Evolutionary conservation across 495 filamentous ascomycete genomes (phyloP).

Genomic region (Podospora tetraspora): DNA sequence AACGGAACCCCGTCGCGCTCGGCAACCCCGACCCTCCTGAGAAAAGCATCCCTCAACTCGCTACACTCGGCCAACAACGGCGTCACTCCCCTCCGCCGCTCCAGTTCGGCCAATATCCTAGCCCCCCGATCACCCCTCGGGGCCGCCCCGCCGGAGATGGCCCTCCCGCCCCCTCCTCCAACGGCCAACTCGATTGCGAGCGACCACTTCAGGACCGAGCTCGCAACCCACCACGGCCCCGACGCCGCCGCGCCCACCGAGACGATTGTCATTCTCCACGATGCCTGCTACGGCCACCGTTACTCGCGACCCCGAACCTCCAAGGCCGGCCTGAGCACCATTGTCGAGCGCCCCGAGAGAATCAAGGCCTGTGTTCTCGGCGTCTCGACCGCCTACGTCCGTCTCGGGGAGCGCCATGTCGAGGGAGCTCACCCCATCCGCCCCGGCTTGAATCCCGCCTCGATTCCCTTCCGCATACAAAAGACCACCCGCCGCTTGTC

Average conservation of each 20-base stretch:
- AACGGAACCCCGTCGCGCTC: conserved; percentile 40
- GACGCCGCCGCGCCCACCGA: conserved; percentile 48
- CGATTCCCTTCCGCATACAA: conserved; percentile 74
- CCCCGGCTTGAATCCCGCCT: conserved; percentile 41
- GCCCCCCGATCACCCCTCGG: conserved; percentile 39
- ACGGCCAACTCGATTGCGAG: conserved; percentile 67
- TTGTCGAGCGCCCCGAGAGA: conserved; percentile 89
- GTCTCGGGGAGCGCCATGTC: conserved; percentile 73
- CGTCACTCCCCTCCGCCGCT: conserved; percentile 43
- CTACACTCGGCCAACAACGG: conserved; percentile 41
- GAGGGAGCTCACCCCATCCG: conserved; percentile 63
- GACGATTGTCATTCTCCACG: conserved; percentile 79
- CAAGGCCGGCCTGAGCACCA: conserved; percentile 58
- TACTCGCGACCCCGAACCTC: conserved; percentile 75
- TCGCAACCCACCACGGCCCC: conserved; percentile 54
- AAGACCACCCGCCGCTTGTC: conserved; percentile 63
- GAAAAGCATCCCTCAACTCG: conserved; percentile 54
- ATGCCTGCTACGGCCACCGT: conserved; percentile 89
- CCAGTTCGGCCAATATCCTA: conserved; percentile 45
- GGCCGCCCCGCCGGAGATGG: conserved; percentile 32
- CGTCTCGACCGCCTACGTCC: conserved; percentile 80
- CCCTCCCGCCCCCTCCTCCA: conserved; percentile 39
- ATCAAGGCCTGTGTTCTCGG: conserved; percentile 80
- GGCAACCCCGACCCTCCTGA: conserved; percentile 43
- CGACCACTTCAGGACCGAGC: conserved; percentile 63